phyloP scores from a whole-genome alignment of 1,284 basidiomycete species.

The Melampsora larici-populina region DNA sequence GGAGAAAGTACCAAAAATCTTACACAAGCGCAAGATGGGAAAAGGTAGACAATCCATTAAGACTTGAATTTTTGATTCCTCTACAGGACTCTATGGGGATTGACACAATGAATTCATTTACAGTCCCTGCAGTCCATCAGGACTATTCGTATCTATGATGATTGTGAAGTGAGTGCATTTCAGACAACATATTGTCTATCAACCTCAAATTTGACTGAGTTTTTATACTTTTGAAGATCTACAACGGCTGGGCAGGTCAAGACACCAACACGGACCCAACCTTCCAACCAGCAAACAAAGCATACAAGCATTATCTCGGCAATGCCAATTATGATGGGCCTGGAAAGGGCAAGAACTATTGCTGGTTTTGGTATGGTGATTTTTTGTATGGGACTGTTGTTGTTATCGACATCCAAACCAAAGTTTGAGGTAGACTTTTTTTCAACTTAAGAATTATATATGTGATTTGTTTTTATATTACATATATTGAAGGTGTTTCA shows the following conservation, averaged over 20 bases:
- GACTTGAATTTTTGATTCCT: conserved; percentile 48
- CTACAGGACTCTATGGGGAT: not conserved
- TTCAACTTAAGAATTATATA: too few species aligned
- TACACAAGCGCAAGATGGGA: conserved; percentile 66
- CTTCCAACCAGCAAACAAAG: conserved; percentile 32
- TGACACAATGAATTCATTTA: conserved; percentile 1
- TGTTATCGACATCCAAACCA: conserved; percentile 50
- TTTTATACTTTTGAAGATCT: conserved; percentile 56
- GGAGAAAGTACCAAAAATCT: conserved; percentile 65
- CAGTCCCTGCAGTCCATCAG: conserved; percentile 52
- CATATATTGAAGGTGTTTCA: too few species aligned
- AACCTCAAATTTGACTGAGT: not conserved
- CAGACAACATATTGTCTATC: not conserved
- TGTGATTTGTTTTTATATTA: too few species aligned
- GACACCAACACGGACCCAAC: conserved; percentile 61
- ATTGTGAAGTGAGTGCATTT: conserved; percentile 61
- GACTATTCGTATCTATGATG: conserved; percentile 65
- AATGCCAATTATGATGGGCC: conserved; percentile 36
- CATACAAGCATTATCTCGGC: conserved; percentile 33
- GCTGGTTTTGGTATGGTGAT: conserved; percentile 42
- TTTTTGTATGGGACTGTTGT: conserved; percentile 43
- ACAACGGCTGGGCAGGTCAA: conserved; percentile 65
- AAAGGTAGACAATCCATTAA: conserved; percentile 58
- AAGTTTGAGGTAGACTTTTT: not conserved
- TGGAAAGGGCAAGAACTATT: conserved; percentile 45